phyloP scores from a whole-genome alignment of 2,329 filamentous ascomycete genomes.

The Pseudomassariella vexata region DNA sequence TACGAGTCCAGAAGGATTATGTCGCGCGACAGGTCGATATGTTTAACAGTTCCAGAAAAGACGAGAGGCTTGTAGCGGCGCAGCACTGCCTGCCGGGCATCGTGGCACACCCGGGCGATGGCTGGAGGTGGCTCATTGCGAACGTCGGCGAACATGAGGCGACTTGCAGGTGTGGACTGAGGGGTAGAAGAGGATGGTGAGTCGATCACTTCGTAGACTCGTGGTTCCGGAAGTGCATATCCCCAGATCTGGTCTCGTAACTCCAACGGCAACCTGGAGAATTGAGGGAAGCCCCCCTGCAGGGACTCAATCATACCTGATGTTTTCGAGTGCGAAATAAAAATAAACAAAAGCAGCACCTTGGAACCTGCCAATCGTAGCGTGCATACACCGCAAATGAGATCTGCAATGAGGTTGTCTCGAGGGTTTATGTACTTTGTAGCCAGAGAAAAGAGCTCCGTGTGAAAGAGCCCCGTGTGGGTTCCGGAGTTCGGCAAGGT shows the following conservation, averaged over 20 bases:
- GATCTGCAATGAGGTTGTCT: too few species aligned
- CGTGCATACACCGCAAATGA: too few species aligned
- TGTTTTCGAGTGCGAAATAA: too few species aligned
- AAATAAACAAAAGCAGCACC: too few species aligned
- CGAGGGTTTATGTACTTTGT: too few species aligned
- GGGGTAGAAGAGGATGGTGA: slow-evolving; percentile 33
- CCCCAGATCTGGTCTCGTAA: slow-evolving; percentile 41
- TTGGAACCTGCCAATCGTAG: too few species aligned
- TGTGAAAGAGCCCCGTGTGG: too few species aligned
- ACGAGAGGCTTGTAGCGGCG: slow-evolving; percentile 37
- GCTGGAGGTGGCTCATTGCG: slow-evolving; percentile 38
- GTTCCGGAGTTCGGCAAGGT: too few species aligned
- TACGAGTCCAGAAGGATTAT: slow-evolving; percentile 42
- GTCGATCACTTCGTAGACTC: slow-evolving; percentile 42
- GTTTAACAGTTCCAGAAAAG: slow-evolving; percentile 39
- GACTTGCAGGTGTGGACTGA: slow-evolving; percentile 30
- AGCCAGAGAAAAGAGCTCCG: too few species aligned
- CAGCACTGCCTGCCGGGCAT: slow-evolving; percentile 36
- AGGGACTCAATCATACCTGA: too few species aligned
- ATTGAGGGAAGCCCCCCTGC: slow-evolving; percentile 17
- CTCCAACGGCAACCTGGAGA: slow-evolving; percentile 33
- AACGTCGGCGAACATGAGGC: slow-evolving; percentile 40
- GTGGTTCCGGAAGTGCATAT: slow-evolving; percentile 35
- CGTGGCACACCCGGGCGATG: slow-evolving; percentile 36
- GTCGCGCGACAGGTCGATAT: slow-evolving; percentile 38